Percentiles rank a stretch among this genome's conserved stretches.
These are phyloP conservation scores for Phytopythium sindhum DNA, from an alignment of 352 stramenopile genomes.

Conservation along the genomic window DNA sequence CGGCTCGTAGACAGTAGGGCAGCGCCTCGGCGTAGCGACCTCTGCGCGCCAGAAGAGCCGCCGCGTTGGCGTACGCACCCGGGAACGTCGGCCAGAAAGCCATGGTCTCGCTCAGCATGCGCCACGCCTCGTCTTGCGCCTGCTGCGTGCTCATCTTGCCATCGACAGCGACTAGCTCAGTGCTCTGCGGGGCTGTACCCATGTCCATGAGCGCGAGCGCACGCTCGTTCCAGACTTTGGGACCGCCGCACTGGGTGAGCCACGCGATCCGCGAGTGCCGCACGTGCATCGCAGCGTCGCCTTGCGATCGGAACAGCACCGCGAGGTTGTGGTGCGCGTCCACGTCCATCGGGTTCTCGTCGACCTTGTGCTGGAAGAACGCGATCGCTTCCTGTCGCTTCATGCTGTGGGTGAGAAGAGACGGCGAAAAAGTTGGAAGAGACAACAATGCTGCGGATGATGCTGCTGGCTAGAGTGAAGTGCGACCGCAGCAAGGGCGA, in stretches of 20 bases:
- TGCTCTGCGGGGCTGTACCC: background rate
- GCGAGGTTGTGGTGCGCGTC: constrained; percentile 57
- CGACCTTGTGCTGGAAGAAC: constrained; percentile 57
- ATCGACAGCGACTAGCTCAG: background rate
- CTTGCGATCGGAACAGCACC: constrained; percentile 45
- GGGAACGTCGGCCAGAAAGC: constrained; percentile 45
- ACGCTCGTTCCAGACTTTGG: constrained; percentile 59
- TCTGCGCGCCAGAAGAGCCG: constrained; percentile 33
- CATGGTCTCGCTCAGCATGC: constrained; percentile 40
- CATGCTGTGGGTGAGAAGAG: constrained; percentile 12
- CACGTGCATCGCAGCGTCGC: constrained; percentile 36
- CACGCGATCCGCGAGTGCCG: constrained; percentile 53
- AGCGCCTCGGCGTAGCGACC: constrained; percentile 50
- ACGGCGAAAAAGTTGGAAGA: background rate
- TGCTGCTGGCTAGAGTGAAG: no score
- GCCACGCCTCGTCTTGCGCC: constrained; percentile 33
- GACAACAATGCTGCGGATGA: background rate
- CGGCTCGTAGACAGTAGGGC: constrained; percentile 27
- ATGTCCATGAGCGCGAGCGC: constrained; percentile 43
- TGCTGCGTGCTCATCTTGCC: constrained; percentile 13
- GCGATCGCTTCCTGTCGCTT: constrained; percentile 53
- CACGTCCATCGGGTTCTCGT: constrained; percentile 50
- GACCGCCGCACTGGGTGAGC: constrained; percentile 51
- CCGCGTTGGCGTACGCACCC: constrained; percentile 53
- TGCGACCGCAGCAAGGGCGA: no score